Base-by-base conservation (phyloP, 2,329 filamentous ascomycete genomes). In the Botrytis byssoidea region DNA sequence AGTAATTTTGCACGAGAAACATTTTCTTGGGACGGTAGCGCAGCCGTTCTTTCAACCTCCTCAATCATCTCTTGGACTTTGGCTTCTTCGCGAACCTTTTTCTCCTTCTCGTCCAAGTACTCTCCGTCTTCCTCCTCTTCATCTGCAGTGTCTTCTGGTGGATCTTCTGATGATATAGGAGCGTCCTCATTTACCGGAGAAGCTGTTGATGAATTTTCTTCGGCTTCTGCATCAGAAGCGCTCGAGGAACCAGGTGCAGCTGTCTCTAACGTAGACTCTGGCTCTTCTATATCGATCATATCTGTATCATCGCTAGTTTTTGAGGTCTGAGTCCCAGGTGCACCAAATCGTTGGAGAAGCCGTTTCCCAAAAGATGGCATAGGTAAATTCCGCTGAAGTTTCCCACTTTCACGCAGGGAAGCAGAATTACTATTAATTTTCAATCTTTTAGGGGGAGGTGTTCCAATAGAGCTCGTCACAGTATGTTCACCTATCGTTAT, bases 401-500 rank as follows among this genome's bases (percentile, higher is more conserved):
- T 37, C 60, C 59, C 22, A 44, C 69, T 42, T 40, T 35, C 57
- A 12, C 71, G 67, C 44, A 75, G 59, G 25, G 73, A 73, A 46
- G 60, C 75, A 14, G 71, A 35, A 35, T 29, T 35, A 59, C 70
- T 67, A 20, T 77, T 76, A 16, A 71, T 66, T 46, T 75, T 74
- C 66, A 76, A 66, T 70, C 77, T 75, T 61, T 81, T 81, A 1
- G 76, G 75, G 55, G 65, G 71, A 42, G 77, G 77, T 4, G 76
- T 78, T 18, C 80, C 80, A 71, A 82, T 79, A 29, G 77, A 77
- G 51, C 80, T 81, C 10, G 77, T 81, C 22, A 79, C 74, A 4
- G 79, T 81, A 40, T 80, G 77, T 44, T 81, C 77, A 29, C 79
- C 81, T 70, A 81, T 82, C 5, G 78, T 81, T 57, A 82, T 81